These are phyloP conservation scores for Zhuliangozyma blackwelliae DNA, from an alignment of 1,139 yeast genomes.

Conservation along the genomic window DNA sequence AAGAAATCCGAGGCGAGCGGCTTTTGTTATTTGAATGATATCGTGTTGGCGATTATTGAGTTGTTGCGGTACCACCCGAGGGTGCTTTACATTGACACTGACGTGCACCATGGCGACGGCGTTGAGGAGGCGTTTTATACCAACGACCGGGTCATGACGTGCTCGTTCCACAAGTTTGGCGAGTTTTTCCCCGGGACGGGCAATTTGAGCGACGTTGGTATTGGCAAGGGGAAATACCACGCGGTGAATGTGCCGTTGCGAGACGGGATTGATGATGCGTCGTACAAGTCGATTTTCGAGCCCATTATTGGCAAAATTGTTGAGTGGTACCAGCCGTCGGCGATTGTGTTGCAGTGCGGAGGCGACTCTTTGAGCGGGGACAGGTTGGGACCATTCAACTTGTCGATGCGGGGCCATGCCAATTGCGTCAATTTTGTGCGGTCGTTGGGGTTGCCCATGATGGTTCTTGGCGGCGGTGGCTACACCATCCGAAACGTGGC, in stretches of 20 bases:
- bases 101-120: constrained; percentile 97
- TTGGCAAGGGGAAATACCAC: constrained; percentile 83
- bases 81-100: constrained; percentile 90
- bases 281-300: constrained; percentile 82
- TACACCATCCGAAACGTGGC: constrained; percentile 98
- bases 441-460: constrained; percentile 80
- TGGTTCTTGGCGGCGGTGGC: constrained; percentile 98
- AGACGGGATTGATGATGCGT: constrained; percentile 95
- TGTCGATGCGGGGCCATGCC: constrained; percentile 90
- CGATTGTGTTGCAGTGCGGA: constrained; percentile 94
- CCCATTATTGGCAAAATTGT: constrained; percentile 79
- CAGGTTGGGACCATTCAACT: constrained; percentile 87
- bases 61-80: constrained; percentile 83
- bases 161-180: constrained; percentile 95
- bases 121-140: constrained; percentile 97
- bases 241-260: constrained; percentile 86
- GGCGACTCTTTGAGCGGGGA: constrained; percentile 96
- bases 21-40: constrained; percentile 92
- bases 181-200: constrained; percentile 98
- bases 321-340: constrained; percentile 92
- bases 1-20: constrained; percentile 93
- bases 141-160: constrained; percentile 93
- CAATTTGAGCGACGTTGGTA: constrained; percentile 77
- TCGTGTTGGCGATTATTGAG: constrained; percentile 82
- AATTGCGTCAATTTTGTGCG: constrained; percentile 87